These are phyloP conservation scores for Penicillium cosmopolitanum DNA, from an alignment of 495 filamentous ascomycete species.

Conservation along the genomic window DNA sequence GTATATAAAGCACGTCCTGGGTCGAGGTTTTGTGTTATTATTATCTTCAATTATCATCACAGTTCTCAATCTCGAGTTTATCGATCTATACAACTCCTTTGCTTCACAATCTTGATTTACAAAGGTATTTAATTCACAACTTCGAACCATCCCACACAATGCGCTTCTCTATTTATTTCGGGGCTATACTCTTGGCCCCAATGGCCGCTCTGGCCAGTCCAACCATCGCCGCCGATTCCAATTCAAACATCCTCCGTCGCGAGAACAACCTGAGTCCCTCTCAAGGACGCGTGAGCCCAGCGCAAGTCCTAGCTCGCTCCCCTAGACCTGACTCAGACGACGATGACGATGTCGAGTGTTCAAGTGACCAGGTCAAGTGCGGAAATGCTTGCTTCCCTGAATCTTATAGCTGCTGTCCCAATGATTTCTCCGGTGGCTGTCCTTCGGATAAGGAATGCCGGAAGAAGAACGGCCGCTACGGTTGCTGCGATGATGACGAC, in stretches of 20 bases:
- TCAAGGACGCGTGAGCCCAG: background rate
- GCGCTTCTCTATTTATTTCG: slow-evolving; percentile 5
- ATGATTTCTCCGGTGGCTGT: slow-evolving; percentile 8
- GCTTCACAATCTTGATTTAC: background rate
- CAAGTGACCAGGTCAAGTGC: slow-evolving; percentile 4
- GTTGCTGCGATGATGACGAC: slow-evolving; percentile 10
- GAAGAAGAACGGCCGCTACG: background rate
- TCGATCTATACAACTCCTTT: background rate
- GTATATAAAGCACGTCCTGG: background rate
- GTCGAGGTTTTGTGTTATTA: background rate
- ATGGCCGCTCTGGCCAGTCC: slow-evolving; percentile 2
- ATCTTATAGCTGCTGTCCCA: slow-evolving; percentile 8
- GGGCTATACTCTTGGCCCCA: background rate
- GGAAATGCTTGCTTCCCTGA: slow-evolving; percentile 4
- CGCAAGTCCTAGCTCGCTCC: slow-evolving; percentile 7
- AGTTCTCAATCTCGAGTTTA: background rate
- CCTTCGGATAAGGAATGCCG: slow-evolving; percentile 7
- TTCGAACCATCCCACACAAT: background rate
- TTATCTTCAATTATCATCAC: background rate
- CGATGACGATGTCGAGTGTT: slow-evolving; percentile 3
- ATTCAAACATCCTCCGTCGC: slow-evolving; percentile 1
- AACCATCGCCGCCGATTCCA: background rate
- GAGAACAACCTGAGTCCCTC: slow-evolving; percentile 1
- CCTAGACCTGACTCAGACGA: slow-evolving; percentile 5
- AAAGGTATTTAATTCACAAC: too few relatives aligned